Conservation (phyloP, 31 red algal species). For the Bonnemaisonia californica region DNA sequence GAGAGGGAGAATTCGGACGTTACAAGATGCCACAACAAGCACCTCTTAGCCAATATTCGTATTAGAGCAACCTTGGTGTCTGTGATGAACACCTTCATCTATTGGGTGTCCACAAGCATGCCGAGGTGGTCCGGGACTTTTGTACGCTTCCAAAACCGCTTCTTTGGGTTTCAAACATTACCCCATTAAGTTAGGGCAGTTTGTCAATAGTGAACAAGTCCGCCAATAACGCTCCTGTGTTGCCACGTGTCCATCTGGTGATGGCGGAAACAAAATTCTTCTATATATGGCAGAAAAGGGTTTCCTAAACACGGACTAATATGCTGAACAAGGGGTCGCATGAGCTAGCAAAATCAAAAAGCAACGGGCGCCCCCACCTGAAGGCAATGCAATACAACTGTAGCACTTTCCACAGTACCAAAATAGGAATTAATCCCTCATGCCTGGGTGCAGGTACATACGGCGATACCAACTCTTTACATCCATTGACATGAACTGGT, state of each 20-base stretch:
- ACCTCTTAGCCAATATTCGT: neutral
- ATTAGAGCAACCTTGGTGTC: neutral
- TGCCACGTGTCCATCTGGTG: neutral
- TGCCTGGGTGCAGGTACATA: too few species aligned
- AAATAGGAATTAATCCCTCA: too few species aligned
- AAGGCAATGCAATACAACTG: too few species aligned
- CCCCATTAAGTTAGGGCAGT: neutral
- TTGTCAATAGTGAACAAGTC: neutral
- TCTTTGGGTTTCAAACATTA: neutral
- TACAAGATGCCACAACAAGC: neutral
- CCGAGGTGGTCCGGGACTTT: neutral
- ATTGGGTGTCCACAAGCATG: neutral
- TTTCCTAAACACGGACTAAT: neutral
- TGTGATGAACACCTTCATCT: slow-evolving; percentile 1
- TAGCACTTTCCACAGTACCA: too few species aligned
- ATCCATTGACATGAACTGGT: too few species aligned
- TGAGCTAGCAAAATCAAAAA: slow-evolving; percentile 21
- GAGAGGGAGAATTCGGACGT: neutral
- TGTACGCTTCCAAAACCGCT: neutral
- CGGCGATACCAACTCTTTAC: too few species aligned
- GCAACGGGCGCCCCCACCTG: neutral
- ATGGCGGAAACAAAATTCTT: slow-evolving; percentile 8
- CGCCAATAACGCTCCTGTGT: neutral
- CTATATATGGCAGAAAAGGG: slow-evolving; percentile 28
- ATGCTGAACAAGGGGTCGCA: slow-evolving; percentile 23